A percentile compares a stretch with the other conserved stretches of the same genome.
These are phyloP conservation scores for Leccinum broughii DNA, from an alignment of 768 basidiomycete genomes.

Conservation along the genomic window DNA sequence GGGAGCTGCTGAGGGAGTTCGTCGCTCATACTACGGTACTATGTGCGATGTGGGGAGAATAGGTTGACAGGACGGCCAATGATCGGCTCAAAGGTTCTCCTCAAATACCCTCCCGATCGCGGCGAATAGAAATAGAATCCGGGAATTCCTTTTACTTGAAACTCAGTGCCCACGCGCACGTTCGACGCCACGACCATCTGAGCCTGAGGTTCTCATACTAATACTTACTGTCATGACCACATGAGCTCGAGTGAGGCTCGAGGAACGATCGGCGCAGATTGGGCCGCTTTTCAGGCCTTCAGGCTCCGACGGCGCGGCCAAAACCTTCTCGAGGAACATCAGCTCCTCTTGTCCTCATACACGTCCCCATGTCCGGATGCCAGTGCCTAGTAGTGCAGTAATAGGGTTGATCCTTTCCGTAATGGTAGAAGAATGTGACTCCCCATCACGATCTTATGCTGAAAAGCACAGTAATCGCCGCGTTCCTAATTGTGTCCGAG, in stretches of 20 bases:
- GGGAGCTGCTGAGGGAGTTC: conserved; percentile 29
- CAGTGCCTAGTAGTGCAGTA: not conserved
- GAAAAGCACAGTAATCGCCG: not conserved
- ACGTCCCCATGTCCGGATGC: too few relatives aligned
- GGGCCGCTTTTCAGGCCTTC: too few relatives aligned
- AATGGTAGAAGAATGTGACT: not conserved
- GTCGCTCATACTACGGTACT: conserved; percentile 19
- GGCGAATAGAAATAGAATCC: not conserved
- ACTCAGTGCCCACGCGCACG: too few relatives aligned
- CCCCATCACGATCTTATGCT: not conserved
- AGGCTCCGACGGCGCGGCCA: too few relatives aligned
- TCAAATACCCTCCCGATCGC: not conserved
- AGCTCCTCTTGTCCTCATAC: too few relatives aligned
- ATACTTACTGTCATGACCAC: too few relatives aligned
- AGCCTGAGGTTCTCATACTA: too few relatives aligned
- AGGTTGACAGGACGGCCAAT: not conserved
- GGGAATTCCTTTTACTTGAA: too few relatives aligned
- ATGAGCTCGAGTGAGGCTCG: too few relatives aligned
- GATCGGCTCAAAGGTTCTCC: not conserved
- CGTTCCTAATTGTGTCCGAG: not conserved
- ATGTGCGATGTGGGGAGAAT: not conserved
- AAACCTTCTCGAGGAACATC: too few relatives aligned
- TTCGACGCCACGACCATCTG: too few relatives aligned
- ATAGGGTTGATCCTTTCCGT: not conserved
- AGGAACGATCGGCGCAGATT: too few relatives aligned